These are phyloP conservation scores for Penicillium pulvis DNA, from an alignment of 495 filamentous ascomycete genomes.

Conservation along the genomic window DNA sequence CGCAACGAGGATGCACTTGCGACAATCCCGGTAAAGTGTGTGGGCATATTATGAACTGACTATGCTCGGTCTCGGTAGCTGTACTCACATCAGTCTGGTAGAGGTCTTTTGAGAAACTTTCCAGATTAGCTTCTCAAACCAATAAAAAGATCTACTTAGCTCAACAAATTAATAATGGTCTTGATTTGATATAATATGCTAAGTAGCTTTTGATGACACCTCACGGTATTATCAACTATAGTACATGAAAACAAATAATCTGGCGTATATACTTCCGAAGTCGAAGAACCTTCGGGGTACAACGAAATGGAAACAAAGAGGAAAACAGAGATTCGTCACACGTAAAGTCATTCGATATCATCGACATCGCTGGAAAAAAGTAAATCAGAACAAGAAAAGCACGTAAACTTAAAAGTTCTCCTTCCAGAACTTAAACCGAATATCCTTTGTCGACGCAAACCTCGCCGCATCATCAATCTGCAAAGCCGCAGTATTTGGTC, in stretches of 20 bases:
- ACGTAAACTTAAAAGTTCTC: conserved; percentile 66
- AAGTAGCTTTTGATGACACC: conserved; percentile 1
- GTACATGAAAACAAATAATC: conserved; percentile 18
- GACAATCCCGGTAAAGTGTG: no score
- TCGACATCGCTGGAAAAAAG: conserved; percentile 2
- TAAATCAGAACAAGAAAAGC: conserved; percentile 2
- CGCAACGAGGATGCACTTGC: no score
- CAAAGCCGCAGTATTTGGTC: conserved; percentile 76
- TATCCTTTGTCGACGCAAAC: conserved; percentile 67
- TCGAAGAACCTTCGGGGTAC: neutral
- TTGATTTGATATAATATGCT: conserved; percentile 2
- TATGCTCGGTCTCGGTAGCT: no score
- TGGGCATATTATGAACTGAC: no score
- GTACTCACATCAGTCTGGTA: no score
- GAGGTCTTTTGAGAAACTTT: no score
- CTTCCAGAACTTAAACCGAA: conserved; percentile 98
- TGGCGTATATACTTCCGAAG: conserved; percentile 6
- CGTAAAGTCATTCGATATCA: conserved; percentile 23
- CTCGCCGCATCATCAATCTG: conserved; percentile 83
- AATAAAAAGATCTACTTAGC: no score
- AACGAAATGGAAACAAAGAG: neutral
- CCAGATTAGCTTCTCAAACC: no score
- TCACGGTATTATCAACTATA: conserved; percentile 18
- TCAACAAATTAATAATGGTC: neutral
- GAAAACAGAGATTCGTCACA: conserved; percentile 23